A percentile compares a stretch with the other conserved stretches of the same genome.
These are phyloP conservation scores for Brassica incana DNA, from an alignment of 345 rosid genomes.

Conservation along the genomic window DNA sequence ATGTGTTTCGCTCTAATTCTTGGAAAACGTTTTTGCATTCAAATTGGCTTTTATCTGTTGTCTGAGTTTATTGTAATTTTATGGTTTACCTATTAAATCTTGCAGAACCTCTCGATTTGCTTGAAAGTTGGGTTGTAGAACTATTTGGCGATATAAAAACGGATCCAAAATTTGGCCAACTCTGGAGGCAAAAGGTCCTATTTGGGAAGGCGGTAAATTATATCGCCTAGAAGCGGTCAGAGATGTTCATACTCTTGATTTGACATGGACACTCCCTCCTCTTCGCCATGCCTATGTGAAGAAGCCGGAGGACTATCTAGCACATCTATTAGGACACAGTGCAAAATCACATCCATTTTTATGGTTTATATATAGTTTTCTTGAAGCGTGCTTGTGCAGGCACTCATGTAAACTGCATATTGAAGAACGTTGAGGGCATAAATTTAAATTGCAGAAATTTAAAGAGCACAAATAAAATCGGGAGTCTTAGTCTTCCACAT, in stretches of 20 bases:
- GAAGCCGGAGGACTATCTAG: slow-evolving; percentile 93
- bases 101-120: slow-evolving; percentile 87
- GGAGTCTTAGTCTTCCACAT: no score
- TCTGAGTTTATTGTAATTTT: slow-evolving; percentile 4
- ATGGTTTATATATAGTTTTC: slow-evolving; percentile 7
- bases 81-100: slow-evolving; percentile 19
- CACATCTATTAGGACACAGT: slow-evolving; percentile 97
- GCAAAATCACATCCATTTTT: slow-evolving; percentile 24
- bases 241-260: slow-evolving; percentile 82
- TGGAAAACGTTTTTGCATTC: background rate
- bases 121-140: slow-evolving; percentile 88
- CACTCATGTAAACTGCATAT: background rate
- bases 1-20: slow-evolving; percentile 13
- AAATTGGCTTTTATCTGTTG: background rate
- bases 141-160: slow-evolving; percentile 62
- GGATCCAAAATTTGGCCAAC: slow-evolving; percentile 64
- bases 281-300: slow-evolving; percentile 83
- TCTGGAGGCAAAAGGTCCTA: slow-evolving; percentile 61
- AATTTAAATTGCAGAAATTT: no score
- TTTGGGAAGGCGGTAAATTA: slow-evolving; percentile 79
- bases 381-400: slow-evolving; percentile 4
- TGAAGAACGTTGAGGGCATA: slow-evolving; percentile 8
- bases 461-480: no score
- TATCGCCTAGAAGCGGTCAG: slow-evolving; percentile 84
- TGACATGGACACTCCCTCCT: slow-evolving; percentile 88